Evolutionary conservation across 768 basidiomycete species (phyloP), one percentile per base, ranked within the genome.

Genomic region (Tulasnella sp.): DNA sequence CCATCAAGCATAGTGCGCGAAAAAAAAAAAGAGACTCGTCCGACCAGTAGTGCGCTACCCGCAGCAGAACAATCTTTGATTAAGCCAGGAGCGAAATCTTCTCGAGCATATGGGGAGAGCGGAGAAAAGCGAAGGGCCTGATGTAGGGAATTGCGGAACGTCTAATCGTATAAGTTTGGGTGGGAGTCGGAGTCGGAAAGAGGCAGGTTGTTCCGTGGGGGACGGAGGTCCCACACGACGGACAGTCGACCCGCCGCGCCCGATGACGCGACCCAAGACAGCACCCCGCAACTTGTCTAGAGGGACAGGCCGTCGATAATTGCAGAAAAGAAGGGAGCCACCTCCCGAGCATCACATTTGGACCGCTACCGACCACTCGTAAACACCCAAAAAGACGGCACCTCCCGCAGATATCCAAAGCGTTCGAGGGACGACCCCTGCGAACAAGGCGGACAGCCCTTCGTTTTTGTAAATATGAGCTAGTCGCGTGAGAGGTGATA

Each of bases 361-460:
- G 34, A 80, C 2, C n/a, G 34, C 22, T 54, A 83, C 83, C 37
- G 89, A 91, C 90, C 91, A 93, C 85, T 99, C 97, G 83, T 98
- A 99, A 74, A 96, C 93, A n/a, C 98, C 98, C 37, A 99, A 89
- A 86, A 99, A 99, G 0, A 99, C 96, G 0, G 97, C 96, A 2
- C 98, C 98, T 3, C 98, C 98, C 2, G 95, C 92, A 1, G 96
- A 96, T 84, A 99, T 99, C 94, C 97, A 99, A 76, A 98, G 85
- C 54, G 97, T 98, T 84, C 98, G 90, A 37, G 97, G 97, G 11
- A 97, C 89, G 60, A 94, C 90, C 16, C 98, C 98, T 7, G 93
- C 86, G 84, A 97, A 98, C 6, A 99, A 88, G 3, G 95, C 95
- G 44, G 85, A 46, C 0, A 87, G 76, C 3, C 98, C 97, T 85